Conservation (phyloP, 2,329 filamentous ascomycete genomes). For the Cryoendolithus antarcticus region DNA sequence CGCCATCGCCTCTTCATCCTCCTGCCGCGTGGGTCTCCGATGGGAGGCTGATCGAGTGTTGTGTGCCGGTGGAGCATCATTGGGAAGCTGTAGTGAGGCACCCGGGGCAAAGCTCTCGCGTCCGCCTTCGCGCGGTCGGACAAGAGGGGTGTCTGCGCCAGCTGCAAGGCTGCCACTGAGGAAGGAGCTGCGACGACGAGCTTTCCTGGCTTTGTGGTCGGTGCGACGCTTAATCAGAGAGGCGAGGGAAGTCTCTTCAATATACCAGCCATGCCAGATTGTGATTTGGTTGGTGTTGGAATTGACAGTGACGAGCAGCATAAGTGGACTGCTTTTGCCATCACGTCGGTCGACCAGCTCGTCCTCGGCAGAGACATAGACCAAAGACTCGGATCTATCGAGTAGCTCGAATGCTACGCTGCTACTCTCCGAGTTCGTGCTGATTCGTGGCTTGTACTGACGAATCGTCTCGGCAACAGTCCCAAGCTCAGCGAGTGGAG, state of each 20-base stretch:
- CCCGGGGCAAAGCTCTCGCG: slow-evolving; percentile 64
- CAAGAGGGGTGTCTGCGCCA: slow-evolving; percentile 62
- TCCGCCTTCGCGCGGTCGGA: slow-evolving; percentile 47
- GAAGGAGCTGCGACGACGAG: slow-evolving; percentile 54
- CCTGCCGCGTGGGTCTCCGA: slow-evolving; percentile 16
- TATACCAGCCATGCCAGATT: slow-evolving; percentile 72
- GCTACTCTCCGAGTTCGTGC: slow-evolving; percentile 9
- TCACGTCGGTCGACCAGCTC: slow-evolving; percentile 39
- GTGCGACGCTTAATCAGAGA: slow-evolving; percentile 28
- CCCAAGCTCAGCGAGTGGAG: slow-evolving; percentile 76
- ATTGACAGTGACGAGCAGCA: slow-evolving; percentile 72
- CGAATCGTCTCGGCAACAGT: slow-evolving; percentile 41
- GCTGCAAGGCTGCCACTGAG: slow-evolving; percentile 47
- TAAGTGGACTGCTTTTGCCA: slow-evolving; percentile 37
- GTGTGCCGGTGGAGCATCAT: slow-evolving; percentile 12
- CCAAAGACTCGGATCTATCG: slow-evolving; percentile 65
- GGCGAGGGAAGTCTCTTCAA: slow-evolving; percentile 50
- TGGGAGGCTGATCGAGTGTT: slow-evolving; percentile 7
- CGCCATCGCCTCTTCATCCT: slow-evolving; percentile 35
- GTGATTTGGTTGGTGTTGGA: slow-evolving; percentile 64
- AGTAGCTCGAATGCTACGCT: slow-evolving; percentile 50
- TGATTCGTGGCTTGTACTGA: slow-evolving; percentile 14
- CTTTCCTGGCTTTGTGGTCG: slow-evolving; percentile 28
- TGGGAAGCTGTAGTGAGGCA: slow-evolving; percentile 22
- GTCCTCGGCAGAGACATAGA: slow-evolving; percentile 63